Evolutionary conservation across 768 basidiomycete genomes (phyloP).

Genomic region (Lactarius quietus): DNA sequence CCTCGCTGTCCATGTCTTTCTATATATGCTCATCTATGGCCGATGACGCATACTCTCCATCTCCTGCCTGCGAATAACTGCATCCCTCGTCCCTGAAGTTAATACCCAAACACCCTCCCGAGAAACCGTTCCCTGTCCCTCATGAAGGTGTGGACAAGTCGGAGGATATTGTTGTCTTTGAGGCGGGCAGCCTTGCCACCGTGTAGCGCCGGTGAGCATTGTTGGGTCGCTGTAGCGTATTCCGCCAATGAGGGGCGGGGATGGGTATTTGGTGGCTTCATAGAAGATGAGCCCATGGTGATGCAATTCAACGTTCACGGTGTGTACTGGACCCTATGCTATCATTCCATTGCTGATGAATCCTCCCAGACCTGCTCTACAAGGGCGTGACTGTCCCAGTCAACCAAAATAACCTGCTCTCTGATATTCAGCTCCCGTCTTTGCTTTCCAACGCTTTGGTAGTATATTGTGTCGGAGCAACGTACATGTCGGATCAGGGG

Average conservation of each 20-base stretch:
- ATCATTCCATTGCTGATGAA: conserved; percentile 15
- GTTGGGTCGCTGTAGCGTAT: conserved; percentile 53
- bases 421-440: conserved; percentile 49
- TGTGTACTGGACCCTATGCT: conserved; percentile 35
- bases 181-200: conserved; percentile 43
- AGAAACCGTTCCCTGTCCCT: conserved; percentile 58
- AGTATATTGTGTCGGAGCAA: conserved; percentile 55
- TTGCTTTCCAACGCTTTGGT: conserved; percentile 59
- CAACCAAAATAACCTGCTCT: conserved; percentile 38
- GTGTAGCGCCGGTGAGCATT: conserved; percentile 23
- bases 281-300: conserved; percentile 33
- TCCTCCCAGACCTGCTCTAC: conserved; percentile 19
- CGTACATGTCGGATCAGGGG: conserved; percentile 18
- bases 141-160: conserved; percentile 70
- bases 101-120: conserved; percentile 56
- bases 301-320: conserved; percentile 41
- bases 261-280: conserved; percentile 60
- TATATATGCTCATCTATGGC: conserved; percentile 41
- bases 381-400: conserved; percentile 31
- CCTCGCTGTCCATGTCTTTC: conserved; percentile 46
- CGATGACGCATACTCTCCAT: background rate
- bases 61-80: conserved; percentile 25
- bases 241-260: conserved; percentile 50
- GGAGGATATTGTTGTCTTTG: conserved; percentile 66
- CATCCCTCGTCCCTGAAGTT: conserved; percentile 51